Percentiles rank a stretch among this genome's conserved stretches.
phyloP scores from a whole-genome alignment of 2,329 filamentous ascomycete genomes.

The Alternaria tenuissima region DNA sequence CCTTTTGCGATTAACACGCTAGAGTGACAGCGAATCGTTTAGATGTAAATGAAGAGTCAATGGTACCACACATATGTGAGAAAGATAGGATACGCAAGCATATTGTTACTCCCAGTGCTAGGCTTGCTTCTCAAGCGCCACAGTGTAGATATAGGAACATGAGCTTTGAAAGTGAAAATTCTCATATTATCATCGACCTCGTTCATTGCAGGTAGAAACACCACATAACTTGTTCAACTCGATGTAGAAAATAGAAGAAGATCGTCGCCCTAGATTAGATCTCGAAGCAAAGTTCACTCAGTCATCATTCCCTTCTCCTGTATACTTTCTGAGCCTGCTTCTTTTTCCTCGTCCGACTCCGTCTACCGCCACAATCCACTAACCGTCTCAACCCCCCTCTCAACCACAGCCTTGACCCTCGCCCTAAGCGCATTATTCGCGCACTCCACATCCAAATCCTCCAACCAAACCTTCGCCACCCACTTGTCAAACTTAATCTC shows the following conservation, averaged over 20 bases:
- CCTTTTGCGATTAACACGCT: too few relatives aligned
- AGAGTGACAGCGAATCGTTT: too few relatives aligned
- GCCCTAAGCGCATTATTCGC: constrained; percentile 79
- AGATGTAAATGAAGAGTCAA: too few relatives aligned
- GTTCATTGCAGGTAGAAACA: neutral
- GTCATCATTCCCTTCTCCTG: neutral
- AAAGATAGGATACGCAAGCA: neutral
- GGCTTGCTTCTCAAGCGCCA: neutral
- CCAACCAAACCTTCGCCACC: constrained; percentile 88
- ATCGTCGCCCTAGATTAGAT: neutral
- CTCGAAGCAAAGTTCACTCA: neutral
- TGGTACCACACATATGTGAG: too few relatives aligned
- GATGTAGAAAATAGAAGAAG: neutral
- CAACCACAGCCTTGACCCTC: constrained; percentile 86
- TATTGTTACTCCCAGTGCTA: neutral
- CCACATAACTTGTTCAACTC: neutral
- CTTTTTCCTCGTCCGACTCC: neutral
- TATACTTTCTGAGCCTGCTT: neutral
- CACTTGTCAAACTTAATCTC: constrained; percentile 88
- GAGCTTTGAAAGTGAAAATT: neutral
- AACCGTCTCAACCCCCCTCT: constrained; percentile 86
- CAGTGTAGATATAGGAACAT: neutral
- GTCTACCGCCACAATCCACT: constrained; percentile 41
- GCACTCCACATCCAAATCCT: constrained; percentile 90
- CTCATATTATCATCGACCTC: neutral